Evolutionary conservation across 2,329 filamentous ascomycete genomes (phyloP).

Genomic region (Fusarium pilosicola): DNA sequence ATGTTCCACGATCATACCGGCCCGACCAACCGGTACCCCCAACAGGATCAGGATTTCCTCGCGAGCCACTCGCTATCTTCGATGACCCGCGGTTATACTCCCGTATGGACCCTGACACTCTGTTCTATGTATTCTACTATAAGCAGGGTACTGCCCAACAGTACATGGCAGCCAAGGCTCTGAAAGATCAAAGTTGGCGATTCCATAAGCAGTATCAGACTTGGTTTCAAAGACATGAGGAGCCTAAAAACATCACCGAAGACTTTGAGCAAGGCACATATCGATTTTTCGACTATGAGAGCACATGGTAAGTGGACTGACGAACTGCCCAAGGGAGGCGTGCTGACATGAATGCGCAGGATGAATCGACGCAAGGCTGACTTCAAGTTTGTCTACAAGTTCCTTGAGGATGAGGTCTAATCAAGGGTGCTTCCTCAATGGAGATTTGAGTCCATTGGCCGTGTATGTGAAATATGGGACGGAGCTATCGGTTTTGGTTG

Average conservation of each 20-base stretch:
- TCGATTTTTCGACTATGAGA: constrained; percentile 99
- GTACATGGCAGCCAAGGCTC: constrained; percentile 92
- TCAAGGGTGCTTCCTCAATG: background rate
- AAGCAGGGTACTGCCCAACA: constrained; percentile 96
- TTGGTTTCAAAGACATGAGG: constrained; percentile 98
- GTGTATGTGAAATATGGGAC: constrained; percentile 23
- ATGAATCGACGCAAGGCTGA: constrained; percentile 98
- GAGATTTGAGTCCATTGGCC: background rate
- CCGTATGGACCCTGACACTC: constrained; percentile 91
- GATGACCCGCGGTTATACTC: constrained; percentile 90
- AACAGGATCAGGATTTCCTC: constrained; percentile 85
- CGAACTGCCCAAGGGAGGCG: background rate
- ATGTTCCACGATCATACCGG: constrained; percentile 84
- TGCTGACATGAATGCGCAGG: constrained; percentile 62
- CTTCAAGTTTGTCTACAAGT: constrained; percentile 98
- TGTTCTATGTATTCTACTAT: constrained; percentile 99
- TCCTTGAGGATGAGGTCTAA: constrained; percentile 90
- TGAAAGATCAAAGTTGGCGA: constrained; percentile 98
- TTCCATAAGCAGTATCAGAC: constrained; percentile 99
- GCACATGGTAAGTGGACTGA: constrained; percentile 80
- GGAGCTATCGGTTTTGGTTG: constrained; percentile 32
- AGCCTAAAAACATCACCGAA: constrained; percentile 98
- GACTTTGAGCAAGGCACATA: constrained; percentile 99
- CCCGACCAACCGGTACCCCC: constrained; percentile 81
- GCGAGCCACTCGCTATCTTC: constrained; percentile 90